Conservation (phyloP, 345 rosid genomes). For the Acer yangbiense region DNA sequence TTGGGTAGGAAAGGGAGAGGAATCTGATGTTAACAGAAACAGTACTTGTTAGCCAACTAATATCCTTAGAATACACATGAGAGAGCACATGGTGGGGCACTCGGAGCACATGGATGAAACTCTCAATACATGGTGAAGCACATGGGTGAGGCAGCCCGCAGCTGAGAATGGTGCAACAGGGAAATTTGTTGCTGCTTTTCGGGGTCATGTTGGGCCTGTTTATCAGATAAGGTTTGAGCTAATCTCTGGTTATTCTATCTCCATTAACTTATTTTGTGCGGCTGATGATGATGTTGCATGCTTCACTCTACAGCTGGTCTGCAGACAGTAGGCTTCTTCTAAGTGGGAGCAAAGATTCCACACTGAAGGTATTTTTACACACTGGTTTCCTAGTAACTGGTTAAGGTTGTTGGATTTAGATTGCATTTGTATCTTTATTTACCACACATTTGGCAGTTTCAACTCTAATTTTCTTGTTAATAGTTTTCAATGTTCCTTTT, state of each 20-base stretch:
- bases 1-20: too few species aligned
- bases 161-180: constrained; percentile 67
- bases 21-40: too few species aligned
- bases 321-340: constrained; percentile 96
- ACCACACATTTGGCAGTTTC: not conserved
- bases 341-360: constrained; percentile 97
- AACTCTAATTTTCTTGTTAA: not conserved
- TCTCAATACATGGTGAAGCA: too few species aligned
- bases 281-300: constrained; percentile 22
- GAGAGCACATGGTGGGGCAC: too few species aligned
- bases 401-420: not conserved
- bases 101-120: too few species aligned
- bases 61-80: too few species aligned
- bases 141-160: too few species aligned
- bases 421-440: not conserved
- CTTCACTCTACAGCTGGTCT: constrained; percentile 68
- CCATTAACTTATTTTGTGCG: not conserved
- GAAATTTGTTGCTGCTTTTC: constrained; percentile 75
- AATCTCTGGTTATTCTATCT: constrained; percentile 5
- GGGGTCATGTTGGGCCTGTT: constrained; percentile 94
- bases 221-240: constrained; percentile 77
- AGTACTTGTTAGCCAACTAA: too few species aligned
- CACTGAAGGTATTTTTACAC: constrained; percentile 61
- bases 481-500: not conserved
- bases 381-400: not conserved